These are phyloP conservation scores for Apostasia shenzhenica DNA, from an alignment of 106 monocot species.

Conservation along the genomic window DNA sequence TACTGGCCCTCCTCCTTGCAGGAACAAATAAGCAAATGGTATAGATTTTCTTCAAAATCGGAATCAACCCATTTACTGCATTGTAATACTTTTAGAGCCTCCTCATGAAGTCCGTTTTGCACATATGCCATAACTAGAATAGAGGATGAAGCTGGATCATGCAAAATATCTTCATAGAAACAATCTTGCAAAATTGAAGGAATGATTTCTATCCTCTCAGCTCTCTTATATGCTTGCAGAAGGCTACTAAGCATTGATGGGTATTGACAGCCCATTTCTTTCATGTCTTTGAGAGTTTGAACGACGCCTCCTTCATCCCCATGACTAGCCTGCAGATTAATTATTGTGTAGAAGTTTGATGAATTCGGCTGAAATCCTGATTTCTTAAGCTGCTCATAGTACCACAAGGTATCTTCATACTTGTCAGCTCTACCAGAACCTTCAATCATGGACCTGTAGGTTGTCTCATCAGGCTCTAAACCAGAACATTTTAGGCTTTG, in stretches of 20 bases:
- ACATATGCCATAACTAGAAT: conserved; percentile 65
- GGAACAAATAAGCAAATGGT: conserved; percentile 87
- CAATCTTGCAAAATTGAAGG: conserved; percentile 45
- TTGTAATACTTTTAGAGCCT: conserved; percentile 50
- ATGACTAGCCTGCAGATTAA: conserved; percentile 85
- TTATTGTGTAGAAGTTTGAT: conserved; percentile 91
- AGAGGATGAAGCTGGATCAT: conserved; percentile 74
- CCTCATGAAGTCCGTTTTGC: conserved; percentile 51
- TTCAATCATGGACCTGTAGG: conserved; percentile 92
- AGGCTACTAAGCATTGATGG: conserved; percentile 65
- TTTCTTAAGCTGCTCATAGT: conserved; percentile 66
- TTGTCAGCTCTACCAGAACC: conserved; percentile 70
- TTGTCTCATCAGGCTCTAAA: conserved; percentile 85
- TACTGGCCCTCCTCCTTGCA: conserved; percentile 74
- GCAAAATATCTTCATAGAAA: conserved; percentile 63
- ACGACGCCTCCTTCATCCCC: conserved; percentile 40
- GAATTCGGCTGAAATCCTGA: conserved; percentile 71
- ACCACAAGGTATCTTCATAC: conserved; percentile 45
- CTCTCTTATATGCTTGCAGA: conserved; percentile 75
- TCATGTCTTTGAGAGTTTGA: conserved; percentile 75
- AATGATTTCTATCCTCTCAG: conserved; percentile 41
- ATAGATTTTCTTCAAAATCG: conserved; percentile 72
- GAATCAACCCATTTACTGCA: conserved; percentile 75
- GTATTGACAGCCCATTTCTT: conserved; percentile 39
- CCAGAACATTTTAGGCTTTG: conserved; percentile 30